Evolutionary conservation across 192 early-diverging fungal genomes (phyloP).

Genomic region (Chytriomyces sp.): DNA sequence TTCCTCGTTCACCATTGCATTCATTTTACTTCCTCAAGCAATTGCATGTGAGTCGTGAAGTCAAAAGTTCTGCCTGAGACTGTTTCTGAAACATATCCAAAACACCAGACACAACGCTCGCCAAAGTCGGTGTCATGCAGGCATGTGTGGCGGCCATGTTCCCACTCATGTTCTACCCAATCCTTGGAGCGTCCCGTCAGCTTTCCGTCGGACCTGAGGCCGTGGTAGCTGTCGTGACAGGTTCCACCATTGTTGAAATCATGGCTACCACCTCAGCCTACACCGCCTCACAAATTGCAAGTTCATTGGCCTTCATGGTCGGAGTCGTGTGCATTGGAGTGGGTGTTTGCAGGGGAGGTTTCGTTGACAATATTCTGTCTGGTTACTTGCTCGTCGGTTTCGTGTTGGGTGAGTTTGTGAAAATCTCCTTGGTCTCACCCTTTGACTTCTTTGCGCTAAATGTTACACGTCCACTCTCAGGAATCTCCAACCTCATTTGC

Average conservation of each 20-base stretch:
- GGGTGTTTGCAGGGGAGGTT: slow-evolving; percentile 42
- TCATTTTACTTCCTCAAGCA: slow-evolving; percentile 50
- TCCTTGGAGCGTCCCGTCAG: slow-evolving; percentile 50
- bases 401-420: neutral
- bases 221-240: slow-evolving; percentile 6
- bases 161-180: slow-evolving; percentile 45
- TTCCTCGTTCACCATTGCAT: slow-evolving; percentile 48
- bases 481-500: slow-evolving; percentile 38
- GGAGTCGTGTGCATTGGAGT: slow-evolving; percentile 40
- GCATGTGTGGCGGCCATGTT: slow-evolving; percentile 44
- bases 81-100: neutral
- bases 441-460: neutral
- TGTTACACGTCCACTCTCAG: neutral
- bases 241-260: slow-evolving; percentile 3
- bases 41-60: slow-evolving; percentile 44
- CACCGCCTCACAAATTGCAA: slow-evolving; percentile 33
- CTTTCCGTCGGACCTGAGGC: slow-evolving; percentile 42
- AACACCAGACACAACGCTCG: slow-evolving; percentile 28
- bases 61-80: neutral
- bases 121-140: slow-evolving; percentile 33
- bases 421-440: neutral
- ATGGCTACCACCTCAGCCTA: neutral
- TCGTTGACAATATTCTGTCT: slow-evolving; percentile 50
- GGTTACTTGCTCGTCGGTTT: slow-evolving; percentile 45
- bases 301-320: slow-evolving; percentile 38